Base-by-base conservation (phyloP, 306 rosid genomes). In the Psophocarpus tetragonolobus region DNA sequence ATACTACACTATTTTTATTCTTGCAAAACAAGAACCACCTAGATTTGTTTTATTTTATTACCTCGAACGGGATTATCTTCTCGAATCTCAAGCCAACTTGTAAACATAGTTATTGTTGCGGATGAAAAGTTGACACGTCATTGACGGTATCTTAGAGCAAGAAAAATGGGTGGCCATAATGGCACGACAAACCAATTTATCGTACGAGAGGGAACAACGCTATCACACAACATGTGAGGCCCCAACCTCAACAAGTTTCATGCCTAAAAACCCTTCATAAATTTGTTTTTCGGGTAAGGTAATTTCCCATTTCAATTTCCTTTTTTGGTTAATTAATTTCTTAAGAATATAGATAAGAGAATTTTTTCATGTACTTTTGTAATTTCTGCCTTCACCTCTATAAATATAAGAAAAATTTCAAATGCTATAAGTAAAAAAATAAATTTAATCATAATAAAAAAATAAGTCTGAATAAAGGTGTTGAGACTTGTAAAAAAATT, bases 161-260 rank as follows among this genome's bases (percentile, higher is more conserved):
- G 51, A 14, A 38, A 73, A 39, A 8, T 14, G 68, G 56, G 56
- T 39, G 78, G 78, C 78, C 27, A 73, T 9, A 21, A 57, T 21
- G 23, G 29, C 15, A 35, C 8, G 65, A 64, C 30, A 6, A 58
- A 27, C 36, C 33, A 5, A 44, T 47, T 1, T 9, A 54, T 24
- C 65, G 18, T 4, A 3, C 24, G 12, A 4, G n/a, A 56, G 63
- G 32, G 33, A 11, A 24, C 35, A 24, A 24, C 63, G 1, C 5
- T 8, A 26, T 26, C 63, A 24, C 63, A 24, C 7, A 56, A 56
- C 63, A 48, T 23, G 73, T 64, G 54, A 32, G 80, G 80, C 17
- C 17, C 7, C 12, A 21, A 20, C 4, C 26, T 51, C 17, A 45
- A 63, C 80, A 75, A 47, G 73, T 63, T 20, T 45, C 80, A 75